Percentiles rank a stretch among this genome's conserved stretches.
Evolutionary conservation across 306 rosid species (phyloP).

Genomic region (Rosa multiflora): DNA sequence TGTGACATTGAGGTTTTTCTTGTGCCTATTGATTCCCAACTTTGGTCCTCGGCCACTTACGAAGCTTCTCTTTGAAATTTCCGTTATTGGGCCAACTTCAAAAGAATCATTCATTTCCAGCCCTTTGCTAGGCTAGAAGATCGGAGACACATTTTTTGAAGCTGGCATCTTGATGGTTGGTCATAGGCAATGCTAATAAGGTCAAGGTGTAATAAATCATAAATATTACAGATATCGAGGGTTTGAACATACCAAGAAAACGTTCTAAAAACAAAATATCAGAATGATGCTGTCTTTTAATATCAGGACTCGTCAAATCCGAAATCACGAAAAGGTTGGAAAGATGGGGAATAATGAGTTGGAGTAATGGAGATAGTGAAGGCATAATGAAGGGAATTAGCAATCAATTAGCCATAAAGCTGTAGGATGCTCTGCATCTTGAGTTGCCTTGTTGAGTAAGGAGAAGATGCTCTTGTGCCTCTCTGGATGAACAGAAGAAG

Average conservation of each 20-base stretch:
- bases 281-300: background rate
- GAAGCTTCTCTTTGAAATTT: background rate
- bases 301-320: background rate
- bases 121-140: background rate
- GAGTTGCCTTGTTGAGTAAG: conserved; percentile 11
- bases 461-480: conserved; percentile 31
- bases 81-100: background rate
- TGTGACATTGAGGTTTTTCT: background rate
- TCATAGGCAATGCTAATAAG: background rate
- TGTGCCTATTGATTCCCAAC: background rate
- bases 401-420: background rate
- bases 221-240: background rate
- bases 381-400: background rate
- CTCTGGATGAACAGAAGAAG: conserved; percentile 19
- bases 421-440: background rate
- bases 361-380: background rate
- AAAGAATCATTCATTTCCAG: background rate
- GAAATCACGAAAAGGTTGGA: background rate
- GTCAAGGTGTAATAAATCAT: background rate
- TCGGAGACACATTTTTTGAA: too few relatives aligned
- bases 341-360: background rate
- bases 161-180: background rate
- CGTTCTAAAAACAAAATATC: background rate
- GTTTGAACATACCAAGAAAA: background rate
- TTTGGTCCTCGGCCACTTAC: background rate